Conservation (phyloP, 1,284 basidiomycete genomes). For the Thecaphora frezii region DNA sequence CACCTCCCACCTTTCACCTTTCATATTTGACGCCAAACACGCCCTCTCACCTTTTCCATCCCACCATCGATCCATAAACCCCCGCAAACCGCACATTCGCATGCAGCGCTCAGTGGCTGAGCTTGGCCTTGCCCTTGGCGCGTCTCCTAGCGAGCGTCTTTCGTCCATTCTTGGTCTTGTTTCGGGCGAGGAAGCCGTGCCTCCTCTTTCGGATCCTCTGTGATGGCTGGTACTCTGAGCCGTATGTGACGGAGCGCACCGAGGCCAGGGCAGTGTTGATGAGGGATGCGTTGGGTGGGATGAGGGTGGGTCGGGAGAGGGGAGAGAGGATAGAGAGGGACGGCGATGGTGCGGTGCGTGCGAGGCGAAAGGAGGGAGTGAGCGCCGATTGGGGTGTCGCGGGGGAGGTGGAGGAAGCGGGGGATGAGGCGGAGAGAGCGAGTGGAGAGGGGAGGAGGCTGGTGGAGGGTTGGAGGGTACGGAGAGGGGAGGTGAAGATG, state of each 20-base stretch:
- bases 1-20: too few relatives aligned
- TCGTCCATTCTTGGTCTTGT: slow-evolving; percentile 68
- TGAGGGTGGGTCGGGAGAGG: slow-evolving; percentile 1
- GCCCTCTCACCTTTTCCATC: too few relatives aligned
- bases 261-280: neutral
- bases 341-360: neutral
- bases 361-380: neutral
- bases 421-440: too few relatives aligned
- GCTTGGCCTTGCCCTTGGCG: slow-evolving; percentile 34
- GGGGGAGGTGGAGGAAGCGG: too few relatives aligned
- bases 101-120: slow-evolving; percentile 39
- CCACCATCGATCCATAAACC: too few relatives aligned
- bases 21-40: too few relatives aligned
- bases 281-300: neutral
- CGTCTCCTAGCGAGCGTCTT: slow-evolving; percentile 65
- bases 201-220: slow-evolving; percentile 84
- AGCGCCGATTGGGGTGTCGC: neutral
- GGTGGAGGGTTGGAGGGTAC: too few relatives aligned
- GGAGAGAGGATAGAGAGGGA: neutral
- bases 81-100: too few relatives aligned
- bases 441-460: too few relatives aligned
- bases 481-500: neutral
- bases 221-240: slow-evolving; percentile 82
- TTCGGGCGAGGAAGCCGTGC: slow-evolving; percentile 79
- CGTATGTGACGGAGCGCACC: slow-evolving; percentile 59